These are phyloP conservation scores for Globisporangium recalcitrans DNA, from an alignment of 352 stramenopile species.

Conservation along the genomic window DNA sequence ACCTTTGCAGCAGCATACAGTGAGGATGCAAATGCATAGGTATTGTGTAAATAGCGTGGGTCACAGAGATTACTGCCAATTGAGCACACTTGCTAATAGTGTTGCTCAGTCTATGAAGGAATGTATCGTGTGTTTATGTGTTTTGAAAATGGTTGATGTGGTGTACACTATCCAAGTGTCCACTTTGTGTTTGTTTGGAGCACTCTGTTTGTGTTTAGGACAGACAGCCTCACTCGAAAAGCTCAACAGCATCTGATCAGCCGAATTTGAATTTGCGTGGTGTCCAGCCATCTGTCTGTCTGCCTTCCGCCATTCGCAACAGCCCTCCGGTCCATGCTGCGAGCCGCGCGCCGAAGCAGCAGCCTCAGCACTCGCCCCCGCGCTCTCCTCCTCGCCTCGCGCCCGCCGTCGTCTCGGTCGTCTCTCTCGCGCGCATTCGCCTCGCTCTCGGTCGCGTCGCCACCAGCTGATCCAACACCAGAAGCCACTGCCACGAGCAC, in stretches of 20 bases:
- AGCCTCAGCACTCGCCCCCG: slow-evolving; percentile 2
- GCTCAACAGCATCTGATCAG: background rate
- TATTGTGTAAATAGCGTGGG: slow-evolving; percentile 1
- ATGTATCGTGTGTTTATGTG: background rate
- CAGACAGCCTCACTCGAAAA: background rate
- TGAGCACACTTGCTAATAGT: too few relatives aligned
- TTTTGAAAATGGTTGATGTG: background rate
- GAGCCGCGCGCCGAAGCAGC: slow-evolving; percentile 3
- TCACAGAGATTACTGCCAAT: background rate
- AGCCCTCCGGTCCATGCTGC: slow-evolving; percentile 10
- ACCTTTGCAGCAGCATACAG: background rate
- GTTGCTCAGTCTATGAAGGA: too few relatives aligned
- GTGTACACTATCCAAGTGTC: background rate
- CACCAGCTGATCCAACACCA: slow-evolving; percentile 3
- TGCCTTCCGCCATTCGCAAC: background rate
- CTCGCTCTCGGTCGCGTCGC: slow-evolving; percentile 4
- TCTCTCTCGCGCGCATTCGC: slow-evolving; percentile 4
- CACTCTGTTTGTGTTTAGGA: background rate
- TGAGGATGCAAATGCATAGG: background rate
- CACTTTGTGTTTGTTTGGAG: background rate
- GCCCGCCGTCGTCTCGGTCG: background rate
- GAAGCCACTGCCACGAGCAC: background rate
- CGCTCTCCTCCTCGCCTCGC: slow-evolving; percentile 2
- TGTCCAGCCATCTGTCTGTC: background rate
- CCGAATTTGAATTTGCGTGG: background rate